These are phyloP conservation scores for Sphaerulina vaccinii DNA, from an alignment of 2,329 filamentous ascomycete genomes.

Conservation along the genomic window DNA sequence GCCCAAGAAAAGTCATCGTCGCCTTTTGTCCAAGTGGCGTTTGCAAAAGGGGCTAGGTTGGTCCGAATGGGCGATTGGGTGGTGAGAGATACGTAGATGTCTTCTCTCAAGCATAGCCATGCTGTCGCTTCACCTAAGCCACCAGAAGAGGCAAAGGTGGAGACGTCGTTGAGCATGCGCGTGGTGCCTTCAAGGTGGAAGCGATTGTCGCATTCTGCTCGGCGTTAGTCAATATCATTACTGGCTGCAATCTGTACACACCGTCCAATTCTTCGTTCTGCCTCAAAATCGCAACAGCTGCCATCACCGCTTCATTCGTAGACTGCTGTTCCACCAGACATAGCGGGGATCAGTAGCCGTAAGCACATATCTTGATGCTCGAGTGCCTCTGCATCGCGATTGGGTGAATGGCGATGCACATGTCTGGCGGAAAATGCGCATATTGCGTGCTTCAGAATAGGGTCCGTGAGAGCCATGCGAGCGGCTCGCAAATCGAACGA, in stretches of 20 bases:
- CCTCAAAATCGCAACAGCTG: constrained; percentile 51
- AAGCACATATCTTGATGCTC: constrained; percentile 49
- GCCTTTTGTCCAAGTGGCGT: constrained; percentile 14
- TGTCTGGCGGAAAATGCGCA: constrained; percentile 49
- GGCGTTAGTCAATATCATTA: background rate
- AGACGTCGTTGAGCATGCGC: constrained; percentile 41
- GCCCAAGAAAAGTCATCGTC: constrained; percentile 19
- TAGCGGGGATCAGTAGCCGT: constrained; percentile 47
- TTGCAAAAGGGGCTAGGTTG: constrained; percentile 29
- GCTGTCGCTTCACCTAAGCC: constrained; percentile 43
- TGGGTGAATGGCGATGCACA: constrained; percentile 41
- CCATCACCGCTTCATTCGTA: constrained; percentile 49
- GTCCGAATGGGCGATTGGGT: constrained; percentile 37
- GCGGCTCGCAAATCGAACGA: constrained; percentile 49
- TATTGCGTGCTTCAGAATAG: constrained; percentile 50
- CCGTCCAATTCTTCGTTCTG: constrained; percentile 50
- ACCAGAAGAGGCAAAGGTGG: constrained; percentile 40
- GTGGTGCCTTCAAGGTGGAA: constrained; percentile 43
- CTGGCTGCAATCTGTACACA: background rate
- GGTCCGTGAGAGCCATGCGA: constrained; percentile 47
- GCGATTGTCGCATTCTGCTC: constrained; percentile 37
- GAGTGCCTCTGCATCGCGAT: constrained; percentile 45
- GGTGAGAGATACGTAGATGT: constrained; percentile 43
- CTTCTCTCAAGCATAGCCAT: constrained; percentile 44
- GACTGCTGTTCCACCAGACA: constrained; percentile 45